Base-by-base conservation (phyloP, 176 grass and related monocot genomes). In the Triticum urartu region DNA sequence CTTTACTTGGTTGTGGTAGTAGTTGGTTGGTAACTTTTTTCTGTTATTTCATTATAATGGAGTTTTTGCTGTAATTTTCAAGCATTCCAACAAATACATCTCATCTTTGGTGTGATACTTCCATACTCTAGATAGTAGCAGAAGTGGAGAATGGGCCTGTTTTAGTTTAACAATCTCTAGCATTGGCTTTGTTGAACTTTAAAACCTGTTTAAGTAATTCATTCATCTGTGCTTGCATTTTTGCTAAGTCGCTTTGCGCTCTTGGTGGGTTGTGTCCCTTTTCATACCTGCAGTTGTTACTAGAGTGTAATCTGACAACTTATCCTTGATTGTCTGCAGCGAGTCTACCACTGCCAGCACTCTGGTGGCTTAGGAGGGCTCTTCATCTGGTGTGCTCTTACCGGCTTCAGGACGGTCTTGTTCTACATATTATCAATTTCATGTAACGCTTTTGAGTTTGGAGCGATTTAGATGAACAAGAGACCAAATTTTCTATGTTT, bases 301-400 rank as follows among this genome's bases (percentile, higher is more conserved):
- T 22, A n/a, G 1, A 1, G 5, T 43, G 3, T 43, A 0, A 1
- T 75, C 47, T 86, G 7, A 86, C 70, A 38, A 34, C 3, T 32
- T 75, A 70, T 61, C 0, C 3, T 70, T 82, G 59, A 3, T 69
- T 84, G 60, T 84, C 2, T 88, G 85, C 89, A 94, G 94, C 10
- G 94, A 97, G 36, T 92, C 91, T 0, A 90, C 82, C 75, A 97
- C 94, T 20, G 94, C 94, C 40, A 97, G 91, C 85, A 94, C 94
- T 78, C 89, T 97, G 64, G 94, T 97, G 83, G 91, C 94, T 63
- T 93, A 94, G 82, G 64, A 65, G 86, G 34, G 25, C 64, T 78
- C 70, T 70, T 84, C 71, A 54, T n/a, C 21, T 64, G 77, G n/a
- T 38, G 61, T 71, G 68, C 81, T 43, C 48, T 33, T 56, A 43